phyloP scores from a whole-genome alignment of 371 early-diverging fungal genomes.

The Syncephalastrum monosporum region DNA sequence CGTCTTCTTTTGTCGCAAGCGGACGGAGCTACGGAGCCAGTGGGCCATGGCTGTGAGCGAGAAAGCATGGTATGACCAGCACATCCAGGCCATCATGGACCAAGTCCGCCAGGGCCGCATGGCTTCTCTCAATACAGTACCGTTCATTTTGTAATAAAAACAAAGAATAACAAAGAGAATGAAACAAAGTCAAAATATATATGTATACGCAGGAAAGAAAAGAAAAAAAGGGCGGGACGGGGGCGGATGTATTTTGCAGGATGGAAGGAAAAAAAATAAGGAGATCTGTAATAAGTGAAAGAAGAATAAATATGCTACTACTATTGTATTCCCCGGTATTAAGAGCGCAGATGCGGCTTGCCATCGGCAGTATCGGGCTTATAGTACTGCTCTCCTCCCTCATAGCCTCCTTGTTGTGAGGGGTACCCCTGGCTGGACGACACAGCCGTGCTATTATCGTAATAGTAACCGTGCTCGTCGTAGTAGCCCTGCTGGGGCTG shows the following conservation, averaged over 20 bases:
- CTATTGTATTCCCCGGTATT: slow-evolving; percentile 3
- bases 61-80: slow-evolving; percentile 32
- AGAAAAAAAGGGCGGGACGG: not conserved
- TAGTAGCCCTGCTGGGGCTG: slow-evolving; percentile 28
- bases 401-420: not conserved
- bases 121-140: slow-evolving; percentile 8
- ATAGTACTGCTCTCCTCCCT: slow-evolving; percentile 7
- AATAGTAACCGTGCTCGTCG: slow-evolving; percentile 31
- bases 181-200: not conserved
- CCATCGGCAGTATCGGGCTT: slow-evolving; percentile 20
- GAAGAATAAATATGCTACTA: too few relatives aligned
- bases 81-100: slow-evolving; percentile 26
- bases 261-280: too few relatives aligned
- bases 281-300: too few relatives aligned
- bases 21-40: slow-evolving; percentile 30
- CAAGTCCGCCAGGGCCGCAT: slow-evolving; percentile 8
- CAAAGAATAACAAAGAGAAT: slow-evolving; percentile 1
- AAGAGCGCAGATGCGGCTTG: slow-evolving; percentile 14
- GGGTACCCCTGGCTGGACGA: slow-evolving; percentile 8
- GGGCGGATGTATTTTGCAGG: too few relatives aligned
- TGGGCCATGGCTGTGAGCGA: slow-evolving; percentile 41
- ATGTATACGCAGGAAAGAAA: not conserved
- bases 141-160: slow-evolving; percentile 16
- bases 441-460: slow-evolving; percentile 22
- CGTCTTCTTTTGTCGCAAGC: slow-evolving; percentile 23